These are phyloP conservation scores for Leccinum boreale DNA, from an alignment of 768 basidiomycete species.

Conservation along the genomic window DNA sequence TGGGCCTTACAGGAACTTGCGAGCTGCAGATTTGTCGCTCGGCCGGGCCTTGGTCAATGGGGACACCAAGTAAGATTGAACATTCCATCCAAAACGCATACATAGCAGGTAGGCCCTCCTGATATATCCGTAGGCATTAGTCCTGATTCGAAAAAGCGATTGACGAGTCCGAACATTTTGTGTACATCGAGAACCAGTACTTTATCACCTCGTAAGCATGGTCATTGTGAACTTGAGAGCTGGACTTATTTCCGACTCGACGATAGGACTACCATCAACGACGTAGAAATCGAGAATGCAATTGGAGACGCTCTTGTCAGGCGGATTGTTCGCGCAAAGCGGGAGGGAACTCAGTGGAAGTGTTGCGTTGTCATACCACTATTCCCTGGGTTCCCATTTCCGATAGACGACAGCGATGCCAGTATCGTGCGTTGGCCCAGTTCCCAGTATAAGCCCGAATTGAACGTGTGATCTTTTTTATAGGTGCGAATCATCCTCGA, in stretches of 20 bases:
- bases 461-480: not conserved
- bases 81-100: slow-evolving; percentile 95
- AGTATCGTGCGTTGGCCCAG: slow-evolving; percentile 62
- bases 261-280: slow-evolving; percentile 74
- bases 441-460: not conserved
- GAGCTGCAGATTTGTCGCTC: slow-evolving; percentile 97
- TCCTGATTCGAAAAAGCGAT: slow-evolving; percentile 4
- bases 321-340: slow-evolving; percentile 85
- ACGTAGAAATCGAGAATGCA: slow-evolving; percentile 84
- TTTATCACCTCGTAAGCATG: not conserved
- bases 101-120: slow-evolving; percentile 59
- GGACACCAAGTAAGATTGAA: slow-evolving; percentile 80
- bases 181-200: not conserved
- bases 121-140: not conserved
- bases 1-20: slow-evolving; percentile 92
- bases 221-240: not conserved
- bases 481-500: slow-evolving; percentile 93
- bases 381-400: slow-evolving; percentile 89
- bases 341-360: slow-evolving; percentile 79
- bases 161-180: not conserved
- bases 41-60: slow-evolving; percentile 95
- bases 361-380: slow-evolving; percentile 92
- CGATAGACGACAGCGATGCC: slow-evolving; percentile 90
- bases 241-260: not conserved
- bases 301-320: slow-evolving; percentile 94